Evolutionary conservation across 2,329 filamentous ascomycete species (phyloP), one percentile per base, ranked within the genome.

Genomic region (Colletotrichum paranaense): DNA sequence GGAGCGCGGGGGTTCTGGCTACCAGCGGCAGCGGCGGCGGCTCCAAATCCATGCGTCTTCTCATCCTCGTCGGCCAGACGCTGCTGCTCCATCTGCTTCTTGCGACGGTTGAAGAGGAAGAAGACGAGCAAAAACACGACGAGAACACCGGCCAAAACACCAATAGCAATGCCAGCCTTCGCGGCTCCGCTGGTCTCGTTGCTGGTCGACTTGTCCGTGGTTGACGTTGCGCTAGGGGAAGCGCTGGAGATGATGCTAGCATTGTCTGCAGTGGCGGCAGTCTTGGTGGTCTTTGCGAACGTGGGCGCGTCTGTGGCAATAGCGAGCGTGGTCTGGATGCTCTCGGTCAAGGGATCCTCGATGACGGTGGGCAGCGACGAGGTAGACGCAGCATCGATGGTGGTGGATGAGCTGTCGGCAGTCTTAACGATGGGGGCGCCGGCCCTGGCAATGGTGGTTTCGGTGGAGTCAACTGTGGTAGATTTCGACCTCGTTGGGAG

Each of bases 91-190:
- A 89, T 84, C 81, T 92, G 90, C 88, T 92, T 94, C 86, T 92
- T 94, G 79, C 91, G 90, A 77, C 84, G 87, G 77, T 89, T 92
- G 80, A 95, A 89, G 73, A 94, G 81, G 81, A 97, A 91, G 79
- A 94, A 92, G 24, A 93, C 86, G 26, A 93, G 81, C n/a, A 91
- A 85, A 35, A 91, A 90, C 30, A 97, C 80, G 2, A 92, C 82
- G 38, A 92, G 89, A 30, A 98, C 78, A 62, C 90, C 90, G 7
- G 92, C 86, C 38, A 98, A 83, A 60, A 97, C 90, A 78, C 95
- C 95, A 80, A 98, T 92, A 6, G 93, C 94, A 74, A 98, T 89
- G 73, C 97, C 97, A 56, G 95, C 95, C 82, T 95, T 97, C 55
- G 84, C 81, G 52, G 75, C 65, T 55, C 67, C 32, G 72, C 76